phyloP scores from a whole-genome alignment of 1,139 yeast species.

The Debaryomyces subglobosus region DNA sequence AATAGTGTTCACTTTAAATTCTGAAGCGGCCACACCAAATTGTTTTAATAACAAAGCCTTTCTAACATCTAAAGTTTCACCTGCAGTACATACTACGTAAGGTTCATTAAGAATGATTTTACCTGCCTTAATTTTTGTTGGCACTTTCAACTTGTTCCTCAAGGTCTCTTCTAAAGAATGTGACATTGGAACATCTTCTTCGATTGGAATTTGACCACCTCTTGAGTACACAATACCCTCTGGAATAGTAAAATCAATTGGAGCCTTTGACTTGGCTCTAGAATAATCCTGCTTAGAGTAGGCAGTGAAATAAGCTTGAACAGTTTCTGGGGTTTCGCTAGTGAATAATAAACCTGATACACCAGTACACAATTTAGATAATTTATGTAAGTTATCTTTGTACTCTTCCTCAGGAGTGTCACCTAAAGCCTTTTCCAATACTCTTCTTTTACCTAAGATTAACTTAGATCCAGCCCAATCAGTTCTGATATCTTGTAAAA shows the following conservation, averaged over 20 bases:
- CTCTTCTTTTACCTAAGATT: conserved; percentile 89
- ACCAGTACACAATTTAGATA: conserved; percentile 64
- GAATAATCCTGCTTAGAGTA: conserved; percentile 83
- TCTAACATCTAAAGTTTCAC: conserved; percentile 82
- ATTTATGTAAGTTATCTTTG: conserved; percentile 75
- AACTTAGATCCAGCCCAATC: conserved; percentile 93
- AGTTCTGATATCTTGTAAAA: conserved; percentile 85
- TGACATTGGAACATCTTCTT: conserved; percentile 95
- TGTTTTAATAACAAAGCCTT: conserved; percentile 92
- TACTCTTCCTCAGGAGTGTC: conserved; percentile 87
- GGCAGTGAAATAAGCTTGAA: conserved; percentile 78
- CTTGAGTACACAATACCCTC: conserved; percentile 90
- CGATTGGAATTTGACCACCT: conserved; percentile 88
- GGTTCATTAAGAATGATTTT: conserved; percentile 78
- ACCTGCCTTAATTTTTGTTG: conserved; percentile 89
- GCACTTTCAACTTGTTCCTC: conserved; percentile 86
- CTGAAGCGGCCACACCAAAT: conserved; percentile 93
- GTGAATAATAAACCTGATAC: conserved; percentile 89
- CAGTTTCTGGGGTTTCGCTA: conserved; percentile 81
- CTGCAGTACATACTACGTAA: conserved; percentile 77
- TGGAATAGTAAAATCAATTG: conserved; percentile 82
- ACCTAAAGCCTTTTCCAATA: conserved; percentile 90
- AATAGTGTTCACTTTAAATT: conserved; percentile 77
- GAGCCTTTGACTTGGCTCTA: conserved; percentile 84
- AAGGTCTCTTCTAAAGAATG: conserved; percentile 93